Evolutionary conservation across 208 protist genomes (phyloP).

Genomic region (Leishmania guyanensis): DNA sequence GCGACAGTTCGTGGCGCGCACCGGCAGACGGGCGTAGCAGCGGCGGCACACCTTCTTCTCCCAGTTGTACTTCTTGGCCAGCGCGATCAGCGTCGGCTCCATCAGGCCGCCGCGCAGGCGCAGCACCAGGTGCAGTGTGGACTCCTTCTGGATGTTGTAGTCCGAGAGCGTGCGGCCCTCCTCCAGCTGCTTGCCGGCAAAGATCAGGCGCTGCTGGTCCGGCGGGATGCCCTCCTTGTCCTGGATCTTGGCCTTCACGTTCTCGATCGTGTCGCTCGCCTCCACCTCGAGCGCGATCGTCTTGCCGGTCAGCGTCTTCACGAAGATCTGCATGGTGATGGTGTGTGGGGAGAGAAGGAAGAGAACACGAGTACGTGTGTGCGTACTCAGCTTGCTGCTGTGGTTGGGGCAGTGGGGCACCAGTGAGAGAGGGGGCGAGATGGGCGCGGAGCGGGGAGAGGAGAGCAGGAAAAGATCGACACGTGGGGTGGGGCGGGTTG

Average conservation of each 20-base stretch:
- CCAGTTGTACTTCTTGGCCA: constrained; percentile 98
- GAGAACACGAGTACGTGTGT: constrained; percentile 5
- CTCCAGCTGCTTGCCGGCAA: constrained; percentile 98
- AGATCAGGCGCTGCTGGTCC: constrained; percentile 38
- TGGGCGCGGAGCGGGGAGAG: neutral
- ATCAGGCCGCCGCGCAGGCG: constrained; percentile 88
- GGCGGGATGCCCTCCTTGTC: constrained; percentile 97
- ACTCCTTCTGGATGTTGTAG: constrained; percentile 99
- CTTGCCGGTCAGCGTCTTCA: constrained; percentile 98
- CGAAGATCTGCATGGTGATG: constrained; percentile 96
- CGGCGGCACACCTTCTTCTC: constrained; percentile 87
- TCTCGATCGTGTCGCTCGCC: constrained; percentile 96
- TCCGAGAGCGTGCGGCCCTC: constrained; percentile 97
- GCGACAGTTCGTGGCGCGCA: constrained; percentile 98
- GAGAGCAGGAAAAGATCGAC: neutral
- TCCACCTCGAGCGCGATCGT: constrained; percentile 99
- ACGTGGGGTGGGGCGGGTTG: neutral
- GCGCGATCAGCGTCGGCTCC: constrained; percentile 96
- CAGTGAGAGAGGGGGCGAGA: neutral
- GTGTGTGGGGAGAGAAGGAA: constrained; percentile 5
- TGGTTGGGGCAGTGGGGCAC: neutral
- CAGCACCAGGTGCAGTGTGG: constrained; percentile 93
- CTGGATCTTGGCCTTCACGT: constrained; percentile 99
- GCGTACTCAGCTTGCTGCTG: constrained; percentile 4
- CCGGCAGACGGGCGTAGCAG: constrained; percentile 93